These are phyloP conservation scores for Fraxinus sp. DNA, from an alignment of 305 asterid species.

Conservation along the genomic window DNA sequence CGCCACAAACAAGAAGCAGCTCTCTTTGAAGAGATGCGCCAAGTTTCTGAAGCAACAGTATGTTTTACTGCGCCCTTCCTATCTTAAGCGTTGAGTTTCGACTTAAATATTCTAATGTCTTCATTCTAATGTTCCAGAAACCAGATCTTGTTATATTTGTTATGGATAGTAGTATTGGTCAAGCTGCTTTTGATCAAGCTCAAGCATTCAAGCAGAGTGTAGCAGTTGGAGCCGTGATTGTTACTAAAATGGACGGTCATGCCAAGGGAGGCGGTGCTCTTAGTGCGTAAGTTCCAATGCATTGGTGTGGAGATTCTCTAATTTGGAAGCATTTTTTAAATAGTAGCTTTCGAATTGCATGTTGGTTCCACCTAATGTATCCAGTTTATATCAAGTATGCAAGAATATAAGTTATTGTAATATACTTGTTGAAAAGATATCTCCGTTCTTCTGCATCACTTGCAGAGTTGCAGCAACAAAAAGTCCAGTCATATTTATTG, in stretches of 20 bases:
- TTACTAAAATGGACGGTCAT: slow-evolving; percentile 98
- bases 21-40: slow-evolving; percentile 97
- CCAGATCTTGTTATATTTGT: slow-evolving; percentile 94
- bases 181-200: slow-evolving; percentile 98
- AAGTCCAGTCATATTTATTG: slow-evolving; percentile 93
- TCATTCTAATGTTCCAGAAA: slow-evolving; percentile 48
- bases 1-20: slow-evolving; percentile 99
- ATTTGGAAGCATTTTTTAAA: slow-evolving; percentile 1
- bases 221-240: slow-evolving; percentile 92
- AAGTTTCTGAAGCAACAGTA: slow-evolving; percentile 92
- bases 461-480: slow-evolving; percentile 96
- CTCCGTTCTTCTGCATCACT: slow-evolving; percentile 27
- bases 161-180: slow-evolving; percentile 98
- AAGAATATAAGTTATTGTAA: not conserved
- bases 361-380: not conserved
- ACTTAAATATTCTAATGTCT: slow-evolving; percentile 15
- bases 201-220: slow-evolving; percentile 95
- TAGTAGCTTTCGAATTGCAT: slow-evolving; percentile 17
- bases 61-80: slow-evolving; percentile 13
- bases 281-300: slow-evolving; percentile 79
- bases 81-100: not conserved
- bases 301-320: slow-evolving; percentile 8
- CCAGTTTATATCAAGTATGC: not conserved
- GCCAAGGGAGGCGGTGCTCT: slow-evolving; percentile 99
- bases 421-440: slow-evolving; percentile 10